Evolutionary conservation across 2,329 filamentous ascomycete genomes (phyloP), one percentile per base, ranked within the genome.

Genomic region (Scopulariopsis brevicaulis): DNA sequence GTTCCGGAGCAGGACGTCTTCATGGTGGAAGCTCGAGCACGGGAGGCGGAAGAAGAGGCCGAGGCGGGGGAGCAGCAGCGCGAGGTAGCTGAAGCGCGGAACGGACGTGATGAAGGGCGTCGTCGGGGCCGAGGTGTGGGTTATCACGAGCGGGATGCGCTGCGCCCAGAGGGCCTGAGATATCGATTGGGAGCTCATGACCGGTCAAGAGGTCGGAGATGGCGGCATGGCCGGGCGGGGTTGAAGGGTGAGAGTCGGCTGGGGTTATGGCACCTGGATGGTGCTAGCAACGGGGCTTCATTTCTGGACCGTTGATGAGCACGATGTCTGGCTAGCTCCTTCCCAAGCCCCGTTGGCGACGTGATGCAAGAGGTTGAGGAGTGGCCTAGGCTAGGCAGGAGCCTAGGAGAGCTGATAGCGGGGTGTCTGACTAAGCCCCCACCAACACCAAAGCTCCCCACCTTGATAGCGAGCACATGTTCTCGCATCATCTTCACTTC

Each of bases 1-100:
- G 65, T 80, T 79, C 58, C 78, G 74, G 59, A 81, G 70, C 61
- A 78, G 75, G 18, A 82, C 70, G 57, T 77, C 73, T 60, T 82
- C 78, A 64, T 81, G 79, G 65, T 82, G 77, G 66, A 84, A 84
- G 67, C 79, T 82, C 35, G 79, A 81, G 69, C 80, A 82, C 3
- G 79, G 72, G 11, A 71, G 65, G 60, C 73, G 72, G 67, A 82
- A 84, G 68, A 76, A 83, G 61, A 75, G 69, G 1, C 74, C 70
- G 53, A 83, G 72, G 32, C 80, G 78, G 25, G 81, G 80, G 50
- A 82, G 72, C 35, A 84, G 73, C 60, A 83, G 71, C 12, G 81
- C 76, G 10, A 84, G 74, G 70, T 84, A 84, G 69, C 78, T 76
- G 68, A 84, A 81, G 63, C 81, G 79, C 53, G 81, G 80, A 59